Conservation (phyloP, 495 filamentous ascomycete genomes). For the Penicillium arizonense region DNA sequence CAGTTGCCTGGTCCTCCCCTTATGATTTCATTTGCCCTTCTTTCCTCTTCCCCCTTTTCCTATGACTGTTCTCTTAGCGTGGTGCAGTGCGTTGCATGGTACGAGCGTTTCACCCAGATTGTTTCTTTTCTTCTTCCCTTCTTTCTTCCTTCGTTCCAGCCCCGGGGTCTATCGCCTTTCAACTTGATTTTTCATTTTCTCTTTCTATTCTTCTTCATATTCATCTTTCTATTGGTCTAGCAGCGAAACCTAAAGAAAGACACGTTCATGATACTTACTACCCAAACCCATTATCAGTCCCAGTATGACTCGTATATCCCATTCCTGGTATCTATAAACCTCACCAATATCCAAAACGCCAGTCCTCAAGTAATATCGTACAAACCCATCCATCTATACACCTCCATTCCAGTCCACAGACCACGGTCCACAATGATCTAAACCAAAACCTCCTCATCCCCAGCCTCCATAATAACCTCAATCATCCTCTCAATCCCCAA, state of each 20-base stretch:
- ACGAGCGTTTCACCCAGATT: slow-evolving; percentile 26
- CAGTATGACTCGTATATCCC: too few species aligned
- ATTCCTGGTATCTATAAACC: too few species aligned
- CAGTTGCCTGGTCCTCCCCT: neutral
- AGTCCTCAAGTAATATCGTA: too few species aligned
- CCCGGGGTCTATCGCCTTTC: neutral
- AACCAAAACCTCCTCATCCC: slow-evolving; percentile 17
- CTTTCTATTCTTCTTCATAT: neutral
- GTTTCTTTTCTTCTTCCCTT: slow-evolving; percentile 3
- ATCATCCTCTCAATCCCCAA: slow-evolving; percentile 25
- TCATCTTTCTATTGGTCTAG: neutral
- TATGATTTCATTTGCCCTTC: neutral
- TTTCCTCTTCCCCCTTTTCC: slow-evolving; percentile 1
- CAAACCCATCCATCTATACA: too few species aligned
- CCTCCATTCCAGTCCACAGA: too few species aligned
- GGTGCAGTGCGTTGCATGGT: slow-evolving; percentile 32
- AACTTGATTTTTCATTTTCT: neutral
- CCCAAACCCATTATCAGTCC: too few species aligned
- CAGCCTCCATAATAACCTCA: slow-evolving; percentile 21
- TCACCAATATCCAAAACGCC: too few species aligned
- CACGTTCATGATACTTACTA: too few species aligned
- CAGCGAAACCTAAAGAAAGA: neutral
- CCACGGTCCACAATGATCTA: neutral
- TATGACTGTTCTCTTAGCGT: slow-evolving; percentile 31
- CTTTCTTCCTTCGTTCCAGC: neutral